Percentiles rank a stretch among this genome's conserved stretches.
These are phyloP conservation scores for Ceratobasidium sp. DNA, from an alignment of 1,284 basidiomycete genomes.

Conservation along the genomic window DNA sequence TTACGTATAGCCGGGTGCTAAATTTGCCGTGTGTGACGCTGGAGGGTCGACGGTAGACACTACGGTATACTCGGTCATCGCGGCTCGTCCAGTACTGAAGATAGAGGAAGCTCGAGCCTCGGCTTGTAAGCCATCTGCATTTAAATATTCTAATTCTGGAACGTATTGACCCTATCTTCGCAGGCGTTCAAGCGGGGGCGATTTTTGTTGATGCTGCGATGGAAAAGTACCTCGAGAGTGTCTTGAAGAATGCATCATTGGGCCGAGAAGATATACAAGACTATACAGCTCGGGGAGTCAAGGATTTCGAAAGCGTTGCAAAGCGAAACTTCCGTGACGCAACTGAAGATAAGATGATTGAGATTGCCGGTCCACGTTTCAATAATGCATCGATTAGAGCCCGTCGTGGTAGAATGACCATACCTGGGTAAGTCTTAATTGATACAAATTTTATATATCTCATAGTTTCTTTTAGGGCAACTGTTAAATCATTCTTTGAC, in stretches of 20 bases:
- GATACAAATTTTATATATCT: neutral
- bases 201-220: slow-evolving; percentile 5
- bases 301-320: slow-evolving; percentile 27
- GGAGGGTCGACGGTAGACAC: neutral
- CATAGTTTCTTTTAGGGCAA: neutral
- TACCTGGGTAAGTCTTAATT: neutral
- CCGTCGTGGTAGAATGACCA: slow-evolving; percentile 12
- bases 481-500: slow-evolving; percentile 40
- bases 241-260: neutral
- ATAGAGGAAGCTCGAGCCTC: neutral
- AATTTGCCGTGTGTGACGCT: neutral
- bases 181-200: slow-evolving; percentile 2
- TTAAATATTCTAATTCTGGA: too few species aligned
- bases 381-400: slow-evolving; percentile 11
- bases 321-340: slow-evolving; percentile 22
- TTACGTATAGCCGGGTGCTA: neutral
- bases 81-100: neutral
- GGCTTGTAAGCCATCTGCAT: neutral
- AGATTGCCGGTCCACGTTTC: slow-evolving; percentile 15
- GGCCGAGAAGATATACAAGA: neutral
- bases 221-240: neutral
- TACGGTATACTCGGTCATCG: neutral
- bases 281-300: slow-evolving; percentile 1
- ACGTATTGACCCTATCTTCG: too few species aligned
- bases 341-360: slow-evolving; percentile 7